Conservation (phyloP, 768 basidiomycete genomes). For the Mycena epipterygia region DNA sequence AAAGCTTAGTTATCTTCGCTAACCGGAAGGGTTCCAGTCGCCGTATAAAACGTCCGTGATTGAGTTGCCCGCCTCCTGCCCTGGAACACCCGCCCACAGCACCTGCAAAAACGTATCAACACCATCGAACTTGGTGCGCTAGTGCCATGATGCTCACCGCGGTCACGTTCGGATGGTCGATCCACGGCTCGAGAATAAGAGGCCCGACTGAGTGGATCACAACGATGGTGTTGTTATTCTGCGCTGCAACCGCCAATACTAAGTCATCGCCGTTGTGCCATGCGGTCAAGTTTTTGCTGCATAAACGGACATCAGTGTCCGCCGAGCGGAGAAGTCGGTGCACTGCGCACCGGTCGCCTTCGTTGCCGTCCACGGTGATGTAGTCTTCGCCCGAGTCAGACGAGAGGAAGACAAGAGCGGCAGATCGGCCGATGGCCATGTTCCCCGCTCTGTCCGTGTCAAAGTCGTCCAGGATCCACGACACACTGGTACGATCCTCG, state of each 20-base stretch:
- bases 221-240: constrained; percentile 81
- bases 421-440: constrained; percentile 64
- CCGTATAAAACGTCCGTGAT: constrained; percentile 83
- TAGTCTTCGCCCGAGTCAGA: constrained; percentile 90
- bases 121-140: neutral
- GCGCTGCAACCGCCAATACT: constrained; percentile 74
- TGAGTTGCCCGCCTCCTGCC: constrained; percentile 78
- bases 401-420: constrained; percentile 85
- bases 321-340: neutral
- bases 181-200: constrained; percentile 74
- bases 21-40: constrained; percentile 75
- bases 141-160: constrained; percentile 59
- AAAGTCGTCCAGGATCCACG: constrained; percentile 81
- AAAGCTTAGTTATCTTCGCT: no score
- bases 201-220: constrained; percentile 76
- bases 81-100: constrained; percentile 77
- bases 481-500: constrained; percentile 73
- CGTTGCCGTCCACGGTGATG: constrained; percentile 84
- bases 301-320: neutral
- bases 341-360: constrained; percentile 71
- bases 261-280: constrained; percentile 83
- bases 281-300: constrained; percentile 75
- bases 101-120: constrained; percentile 50
- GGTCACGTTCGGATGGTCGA: constrained; percentile 79
- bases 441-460: constrained; percentile 65